These are phyloP conservation scores for Cadophora malorum DNA, from an alignment of 2,329 filamentous ascomycete species.

Conservation along the genomic window DNA sequence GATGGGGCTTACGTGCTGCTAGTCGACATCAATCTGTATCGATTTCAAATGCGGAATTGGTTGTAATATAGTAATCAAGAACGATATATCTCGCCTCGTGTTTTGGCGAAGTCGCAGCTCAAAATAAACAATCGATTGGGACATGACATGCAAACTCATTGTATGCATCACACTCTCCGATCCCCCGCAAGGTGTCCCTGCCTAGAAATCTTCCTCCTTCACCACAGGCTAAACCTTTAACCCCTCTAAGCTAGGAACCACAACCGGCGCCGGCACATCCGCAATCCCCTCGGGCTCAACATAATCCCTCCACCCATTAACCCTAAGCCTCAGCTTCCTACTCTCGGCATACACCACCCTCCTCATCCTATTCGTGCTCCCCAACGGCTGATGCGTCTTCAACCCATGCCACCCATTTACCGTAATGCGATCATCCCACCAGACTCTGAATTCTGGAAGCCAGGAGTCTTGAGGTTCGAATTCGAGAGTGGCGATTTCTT, in stretches of 20 bases:
- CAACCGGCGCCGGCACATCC: constrained; percentile 27
- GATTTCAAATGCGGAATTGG: too few species aligned
- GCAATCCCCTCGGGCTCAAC: constrained; percentile 30
- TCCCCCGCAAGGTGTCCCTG: too few species aligned
- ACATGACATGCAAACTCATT: too few species aligned
- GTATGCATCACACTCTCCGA: too few species aligned
- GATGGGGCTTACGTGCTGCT: too few species aligned
- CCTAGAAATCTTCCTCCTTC: too few species aligned
- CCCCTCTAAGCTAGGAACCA: constrained; percentile 3
- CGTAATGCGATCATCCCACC: constrained; percentile 36
- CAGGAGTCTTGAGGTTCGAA: constrained; percentile 34
- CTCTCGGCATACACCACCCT: constrained; percentile 34
- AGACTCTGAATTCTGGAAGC: constrained; percentile 31
- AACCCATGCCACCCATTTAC: constrained; percentile 32
- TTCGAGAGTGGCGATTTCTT: constrained; percentile 31
- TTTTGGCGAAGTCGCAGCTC: too few species aligned
- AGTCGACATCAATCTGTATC: too few species aligned
- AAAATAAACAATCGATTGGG: too few species aligned
- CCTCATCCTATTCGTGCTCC: constrained; percentile 32
- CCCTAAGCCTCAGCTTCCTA: constrained; percentile 32
- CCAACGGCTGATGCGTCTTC: constrained; percentile 31
- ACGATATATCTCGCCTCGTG: too few species aligned
- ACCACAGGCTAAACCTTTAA: neutral
- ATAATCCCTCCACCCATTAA: constrained; percentile 35
- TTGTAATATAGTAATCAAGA: too few species aligned